A percentile compares a stretch with the other conserved stretches of the same genome.
Conservation (phyloP, 371 early-diverging fungal genomes). For the Nematocida major region DNA sequence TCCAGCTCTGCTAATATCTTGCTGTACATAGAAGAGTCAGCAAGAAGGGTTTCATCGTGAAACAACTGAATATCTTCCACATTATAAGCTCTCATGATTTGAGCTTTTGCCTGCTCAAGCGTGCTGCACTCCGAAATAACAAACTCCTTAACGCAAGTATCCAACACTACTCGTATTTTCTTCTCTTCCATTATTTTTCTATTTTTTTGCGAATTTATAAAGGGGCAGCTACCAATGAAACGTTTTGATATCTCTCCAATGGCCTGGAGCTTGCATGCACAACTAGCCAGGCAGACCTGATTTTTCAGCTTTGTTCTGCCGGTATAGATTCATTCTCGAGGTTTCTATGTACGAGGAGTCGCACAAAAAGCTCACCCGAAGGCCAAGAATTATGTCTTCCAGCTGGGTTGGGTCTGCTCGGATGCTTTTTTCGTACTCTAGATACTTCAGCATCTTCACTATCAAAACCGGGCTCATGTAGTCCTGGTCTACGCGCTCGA, state of each 20-base stretch:
- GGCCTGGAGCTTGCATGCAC: not conserved
- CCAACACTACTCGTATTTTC: not conserved
- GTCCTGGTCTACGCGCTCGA: slow-evolving; percentile 10
- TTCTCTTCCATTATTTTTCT: slow-evolving; percentile 13
- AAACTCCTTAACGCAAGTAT: not conserved
- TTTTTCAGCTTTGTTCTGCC: slow-evolving; percentile 26
- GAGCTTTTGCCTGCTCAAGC: not conserved
- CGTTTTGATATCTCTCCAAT: not conserved
- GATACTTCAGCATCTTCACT: slow-evolving; percentile 41
- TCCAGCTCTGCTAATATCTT: not conserved
- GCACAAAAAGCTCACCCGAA: slow-evolving; percentile 26
- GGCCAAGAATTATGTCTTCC: slow-evolving; percentile 19
- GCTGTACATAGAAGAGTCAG: not conserved
- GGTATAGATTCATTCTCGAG: slow-evolving; percentile 25
- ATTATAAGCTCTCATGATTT: not conserved
- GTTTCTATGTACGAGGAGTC: slow-evolving; percentile 24
- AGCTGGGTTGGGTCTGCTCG: not conserved
- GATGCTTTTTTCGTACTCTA: slow-evolving; percentile 39
- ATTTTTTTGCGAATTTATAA: slow-evolving; percentile 1
- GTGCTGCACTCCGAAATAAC: not conserved
- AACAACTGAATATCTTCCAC: slow-evolving; percentile 1
- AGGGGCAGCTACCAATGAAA: not conserved
- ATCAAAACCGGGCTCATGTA: slow-evolving; percentile 34
- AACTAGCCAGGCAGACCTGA: not conserved
- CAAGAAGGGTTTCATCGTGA: not conserved